Conservation (phyloP, 352 stramenopile species). For the Pythium scleroteichum region DNA sequence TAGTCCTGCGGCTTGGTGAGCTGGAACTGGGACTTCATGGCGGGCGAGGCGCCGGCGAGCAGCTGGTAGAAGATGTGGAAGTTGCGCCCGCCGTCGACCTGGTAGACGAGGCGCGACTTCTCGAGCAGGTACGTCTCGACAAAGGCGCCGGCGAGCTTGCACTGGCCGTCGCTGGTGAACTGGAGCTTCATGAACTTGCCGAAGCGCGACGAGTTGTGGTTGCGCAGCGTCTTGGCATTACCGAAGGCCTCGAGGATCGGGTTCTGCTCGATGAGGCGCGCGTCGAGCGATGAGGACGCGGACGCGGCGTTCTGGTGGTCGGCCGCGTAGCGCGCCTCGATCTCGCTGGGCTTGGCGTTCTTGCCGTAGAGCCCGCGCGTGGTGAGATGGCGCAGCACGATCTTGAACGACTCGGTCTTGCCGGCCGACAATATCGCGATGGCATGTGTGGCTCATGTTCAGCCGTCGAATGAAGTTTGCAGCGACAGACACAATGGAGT, state of each 20-base stretch:
- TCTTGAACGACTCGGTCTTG: too few species aligned
- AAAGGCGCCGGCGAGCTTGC: conserved; percentile 90
- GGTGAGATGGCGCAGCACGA: too few species aligned
- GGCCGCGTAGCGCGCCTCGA: too few species aligned
- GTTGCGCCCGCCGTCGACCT: conserved; percentile 92
- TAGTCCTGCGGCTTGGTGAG: conserved; percentile 67
- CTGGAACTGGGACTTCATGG: conserved; percentile 68
- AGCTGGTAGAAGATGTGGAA: conserved; percentile 98
- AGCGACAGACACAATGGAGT: too few species aligned
- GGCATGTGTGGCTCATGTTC: too few species aligned
- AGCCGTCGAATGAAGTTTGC: too few species aligned
- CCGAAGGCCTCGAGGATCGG: conserved; percentile 96
- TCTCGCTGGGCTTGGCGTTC: too few species aligned
- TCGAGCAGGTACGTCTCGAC: conserved; percentile 97
- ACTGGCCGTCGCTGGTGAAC: too few species aligned
- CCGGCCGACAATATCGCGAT: too few species aligned
- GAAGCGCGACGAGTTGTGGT: conserved; percentile 97
- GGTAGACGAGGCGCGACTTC: conserved; percentile 94
- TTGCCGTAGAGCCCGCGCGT: too few species aligned
- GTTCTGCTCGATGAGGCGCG: conserved; percentile 96
- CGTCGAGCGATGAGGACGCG: too few species aligned
- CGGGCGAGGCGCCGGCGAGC: conserved; percentile 63
- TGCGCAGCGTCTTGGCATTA: conserved; percentile 94
- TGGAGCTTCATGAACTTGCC: conserved; percentile 97
- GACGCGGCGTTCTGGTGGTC: too few species aligned